Percentiles rank a stretch among this genome's conserved stretches.
These are phyloP conservation scores for Astragalus glycyphyllos DNA, from an alignment of 306 rosid species.

Conservation along the genomic window DNA sequence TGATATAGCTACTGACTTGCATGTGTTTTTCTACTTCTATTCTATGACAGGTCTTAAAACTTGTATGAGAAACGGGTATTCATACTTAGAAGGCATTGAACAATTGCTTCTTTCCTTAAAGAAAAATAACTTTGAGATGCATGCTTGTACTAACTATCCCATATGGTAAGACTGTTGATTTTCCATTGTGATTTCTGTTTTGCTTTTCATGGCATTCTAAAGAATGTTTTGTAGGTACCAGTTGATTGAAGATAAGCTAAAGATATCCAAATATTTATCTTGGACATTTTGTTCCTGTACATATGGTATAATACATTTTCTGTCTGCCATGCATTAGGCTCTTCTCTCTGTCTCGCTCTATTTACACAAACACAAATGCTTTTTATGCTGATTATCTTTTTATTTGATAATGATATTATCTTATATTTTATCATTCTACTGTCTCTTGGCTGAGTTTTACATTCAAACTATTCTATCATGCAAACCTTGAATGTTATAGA, in stretches of 20 bases:
- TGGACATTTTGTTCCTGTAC: conserved; percentile 95
- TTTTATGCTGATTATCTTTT: too few relatives aligned
- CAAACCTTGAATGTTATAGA: conserved; percentile 18
- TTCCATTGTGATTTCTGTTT: conserved; percentile 36
- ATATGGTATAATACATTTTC: conserved; percentile 53
- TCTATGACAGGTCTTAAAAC: conserved; percentile 74
- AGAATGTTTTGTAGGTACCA: conserved; percentile 62
- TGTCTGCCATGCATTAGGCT: conserved; percentile 20
- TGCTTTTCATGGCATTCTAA: conserved; percentile 23
- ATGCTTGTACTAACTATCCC: conserved; percentile 96
- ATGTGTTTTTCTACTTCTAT: conserved; percentile 37
- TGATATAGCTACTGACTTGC: conserved; percentile 31
- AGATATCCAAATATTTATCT: conserved; percentile 74
- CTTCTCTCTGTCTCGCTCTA: not conserved
- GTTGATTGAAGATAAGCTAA: conserved; percentile 82
- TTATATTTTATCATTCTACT: conserved; percentile 36
- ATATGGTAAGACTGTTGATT: conserved; percentile 61
- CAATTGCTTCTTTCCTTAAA: conserved; percentile 73
- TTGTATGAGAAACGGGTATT: conserved; percentile 80
- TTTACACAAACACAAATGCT: too few relatives aligned
- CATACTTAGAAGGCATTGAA: conserved; percentile 76
- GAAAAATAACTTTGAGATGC: conserved; percentile 82
- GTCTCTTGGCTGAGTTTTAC: conserved; percentile 24
- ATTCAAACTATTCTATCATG: conserved; percentile 26
- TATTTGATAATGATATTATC: conserved; percentile 1